Evolutionary conservation across 1,139 yeast species (phyloP), one percentile per base, ranked within the genome.

Genomic region (Petasospora rhodanensis): DNA sequence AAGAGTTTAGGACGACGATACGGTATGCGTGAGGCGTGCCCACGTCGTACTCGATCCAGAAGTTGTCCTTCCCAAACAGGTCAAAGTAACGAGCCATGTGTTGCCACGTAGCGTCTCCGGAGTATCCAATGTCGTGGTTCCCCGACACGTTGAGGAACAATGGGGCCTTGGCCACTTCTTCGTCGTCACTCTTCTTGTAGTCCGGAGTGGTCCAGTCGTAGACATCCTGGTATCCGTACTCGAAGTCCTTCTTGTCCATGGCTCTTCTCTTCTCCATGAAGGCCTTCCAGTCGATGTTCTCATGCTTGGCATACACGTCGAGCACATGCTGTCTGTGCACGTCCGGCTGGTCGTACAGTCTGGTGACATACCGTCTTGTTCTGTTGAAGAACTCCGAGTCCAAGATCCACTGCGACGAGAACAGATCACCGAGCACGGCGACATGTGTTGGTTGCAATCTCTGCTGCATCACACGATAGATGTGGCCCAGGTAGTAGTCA

Each of bases 391-490:
- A 91, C 56, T 89, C 97, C 12, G 77, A 71, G 58, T 87, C 96
- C 26, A 70, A 70, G 43, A 91, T 86, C 97, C 98, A 91, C 61
- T 91, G 98, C 11, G 93, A 81, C n/a, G 95, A 84, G 43, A 91
- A 77, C 45, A 86, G 67, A 58, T 91, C 98, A 1, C 98, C 98
- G 77, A 91, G 72, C 0, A 87, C 94, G 0, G 85, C 84, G 9
- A 85, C 89, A 56, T 80, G 89, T 18, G 79, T 70, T 1, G 98
- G 98, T 4, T 65, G 46, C 40, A 84, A 61, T 43, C 87, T 61
- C 10, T 52, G 49, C 45, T 72, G 70, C 82, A 89, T 78, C 11
- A 72, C 69, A 1, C 59, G 49, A 56, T 81, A 87, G 24, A 89
- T 78, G 52, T 89, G 96, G 3, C 95, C 94, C 43, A 91, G 62